These are phyloP conservation scores for Suillus variegatus DNA, from an alignment of 768 basidiomycete species.

Conservation along the genomic window DNA sequence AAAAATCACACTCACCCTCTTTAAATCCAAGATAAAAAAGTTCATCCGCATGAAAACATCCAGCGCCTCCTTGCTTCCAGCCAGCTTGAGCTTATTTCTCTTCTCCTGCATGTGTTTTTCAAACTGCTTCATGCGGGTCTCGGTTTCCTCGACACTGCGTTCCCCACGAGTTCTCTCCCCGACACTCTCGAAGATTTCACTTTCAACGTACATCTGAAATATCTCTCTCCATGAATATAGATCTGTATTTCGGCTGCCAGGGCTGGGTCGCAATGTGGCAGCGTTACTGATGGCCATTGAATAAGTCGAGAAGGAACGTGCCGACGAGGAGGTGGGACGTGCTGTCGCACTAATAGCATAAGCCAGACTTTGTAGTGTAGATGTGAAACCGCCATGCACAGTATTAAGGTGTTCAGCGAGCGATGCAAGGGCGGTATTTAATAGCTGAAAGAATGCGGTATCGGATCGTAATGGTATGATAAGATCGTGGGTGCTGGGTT, in stretches of 20 bases:
- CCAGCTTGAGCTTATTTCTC: conserved; percentile 52
- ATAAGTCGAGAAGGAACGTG: conserved; percentile 35
- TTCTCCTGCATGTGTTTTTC: conserved; percentile 55
- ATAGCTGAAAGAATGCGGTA: conserved; percentile 74
- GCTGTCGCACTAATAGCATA: conserved; percentile 32
- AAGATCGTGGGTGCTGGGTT: conserved; percentile 44
- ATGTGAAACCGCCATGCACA: conserved; percentile 52
- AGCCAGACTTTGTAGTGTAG: conserved; percentile 50
- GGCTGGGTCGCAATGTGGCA: conserved; percentile 40
- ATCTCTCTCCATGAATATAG: conserved; percentile 89
- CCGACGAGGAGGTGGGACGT: conserved; percentile 33
- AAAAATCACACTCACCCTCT: conserved; percentile 53
- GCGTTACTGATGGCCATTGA: conserved; percentile 24
- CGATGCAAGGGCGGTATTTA: conserved; percentile 60
- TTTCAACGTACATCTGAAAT: conserved; percentile 84
- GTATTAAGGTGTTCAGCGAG: conserved; percentile 51
- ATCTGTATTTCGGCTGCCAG: conserved; percentile 46
- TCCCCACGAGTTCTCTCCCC: conserved; percentile 69
- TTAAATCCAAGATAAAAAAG: conserved; percentile 74
- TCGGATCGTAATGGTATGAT: conserved; percentile 83
- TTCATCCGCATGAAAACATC: conserved; percentile 77
- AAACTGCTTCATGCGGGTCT: conserved; percentile 64
- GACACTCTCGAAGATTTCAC: conserved; percentile 80
- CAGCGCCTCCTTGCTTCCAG: conserved; percentile 59
- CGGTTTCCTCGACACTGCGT: conserved; percentile 66